Conservation (phyloP, 495 filamentous ascomycete genomes). For the Aspergillus asperescens region DNA sequence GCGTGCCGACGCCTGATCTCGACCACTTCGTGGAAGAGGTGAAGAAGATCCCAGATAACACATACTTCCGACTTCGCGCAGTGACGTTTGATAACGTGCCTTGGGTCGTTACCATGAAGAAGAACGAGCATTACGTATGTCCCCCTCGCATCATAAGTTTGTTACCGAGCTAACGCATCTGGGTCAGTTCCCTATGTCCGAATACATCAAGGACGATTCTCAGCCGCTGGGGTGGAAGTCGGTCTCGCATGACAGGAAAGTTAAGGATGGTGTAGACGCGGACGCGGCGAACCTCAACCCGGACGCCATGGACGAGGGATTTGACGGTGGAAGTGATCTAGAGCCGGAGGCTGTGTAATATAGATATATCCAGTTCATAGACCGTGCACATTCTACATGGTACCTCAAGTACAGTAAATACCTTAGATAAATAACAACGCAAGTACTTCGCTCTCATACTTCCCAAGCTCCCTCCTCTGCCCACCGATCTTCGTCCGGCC, state of each 20-base stretch:
- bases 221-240: conserved; percentile 63
- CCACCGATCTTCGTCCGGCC: conserved; percentile 6
- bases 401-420: neutral
- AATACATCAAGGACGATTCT: conserved; percentile 69
- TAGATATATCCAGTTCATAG: neutral
- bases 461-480: conserved; percentile 4
- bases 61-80: conserved; percentile 89
- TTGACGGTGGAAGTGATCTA: conserved; percentile 34
- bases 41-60: conserved; percentile 86
- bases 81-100: conserved; percentile 97
- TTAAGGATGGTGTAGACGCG: conserved; percentile 29
- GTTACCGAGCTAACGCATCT: neutral
- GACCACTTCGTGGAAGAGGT: conserved; percentile 73
- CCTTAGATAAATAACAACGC: too few species aligned
- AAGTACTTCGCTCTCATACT: too few species aligned
- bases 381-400: neutral
- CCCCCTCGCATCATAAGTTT: neutral
- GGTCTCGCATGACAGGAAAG: conserved; percentile 61
- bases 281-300: conserved; percentile 42
- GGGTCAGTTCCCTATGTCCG: conserved; percentile 70
- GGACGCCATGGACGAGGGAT: conserved; percentile 42
- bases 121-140: conserved; percentile 91
- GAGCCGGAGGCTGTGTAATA: conserved; percentile 31
- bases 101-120: conserved; percentile 99
- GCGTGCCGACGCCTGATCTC: conserved; percentile 72